These are phyloP conservation scores for Colletotrichum musicola DNA, from an alignment of 2,329 filamentous ascomycete species.

Conservation along the genomic window DNA sequence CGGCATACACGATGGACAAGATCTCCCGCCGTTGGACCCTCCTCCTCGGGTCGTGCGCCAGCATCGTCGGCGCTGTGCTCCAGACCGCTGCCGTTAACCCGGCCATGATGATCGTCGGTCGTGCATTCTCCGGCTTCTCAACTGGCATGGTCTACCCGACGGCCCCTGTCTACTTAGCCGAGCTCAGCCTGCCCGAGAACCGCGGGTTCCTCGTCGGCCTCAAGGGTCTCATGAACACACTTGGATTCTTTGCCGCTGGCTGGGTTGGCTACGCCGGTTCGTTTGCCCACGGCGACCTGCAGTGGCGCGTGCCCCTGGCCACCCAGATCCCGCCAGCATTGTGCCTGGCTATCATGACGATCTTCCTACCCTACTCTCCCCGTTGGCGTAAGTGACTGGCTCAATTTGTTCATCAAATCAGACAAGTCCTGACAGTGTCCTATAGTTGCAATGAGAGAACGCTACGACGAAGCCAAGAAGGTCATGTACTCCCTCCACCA, in stretches of 20 bases:
- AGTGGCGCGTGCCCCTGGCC: conserved; percentile 52
- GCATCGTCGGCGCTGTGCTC: conserved; percentile 34
- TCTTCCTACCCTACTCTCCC: conserved; percentile 45
- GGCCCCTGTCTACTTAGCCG: conserved; percentile 45
- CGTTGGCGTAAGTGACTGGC: conserved; percentile 40
- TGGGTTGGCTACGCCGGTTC: conserved; percentile 56
- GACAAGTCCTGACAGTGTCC: too few relatives aligned
- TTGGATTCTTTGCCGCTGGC: conserved; percentile 53
- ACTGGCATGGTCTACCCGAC: conserved; percentile 43
- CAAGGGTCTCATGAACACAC: conserved; percentile 50
- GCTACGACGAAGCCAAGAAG: conserved; percentile 43
- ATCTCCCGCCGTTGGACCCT: conserved; percentile 23
- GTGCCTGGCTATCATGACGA: conserved; percentile 40
- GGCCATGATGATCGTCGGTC: conserved; percentile 47
- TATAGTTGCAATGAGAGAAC: conserved; percentile 35
- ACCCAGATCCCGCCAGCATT: conserved; percentile 46
- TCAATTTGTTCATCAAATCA: background rate
- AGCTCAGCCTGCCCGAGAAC: conserved; percentile 44
- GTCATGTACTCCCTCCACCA: conserved; percentile 43
- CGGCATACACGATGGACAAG: conserved; percentile 32
- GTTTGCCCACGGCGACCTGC: conserved; percentile 45
- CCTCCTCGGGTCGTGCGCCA: conserved; percentile 20
- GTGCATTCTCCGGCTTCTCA: conserved; percentile 43
- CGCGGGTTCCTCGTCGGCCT: conserved; percentile 45
- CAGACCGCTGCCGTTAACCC: conserved; percentile 41